Evolutionary conservation across 129 eudicot species (phyloP).

Genomic region (Scalesia atractyloides): DNA sequence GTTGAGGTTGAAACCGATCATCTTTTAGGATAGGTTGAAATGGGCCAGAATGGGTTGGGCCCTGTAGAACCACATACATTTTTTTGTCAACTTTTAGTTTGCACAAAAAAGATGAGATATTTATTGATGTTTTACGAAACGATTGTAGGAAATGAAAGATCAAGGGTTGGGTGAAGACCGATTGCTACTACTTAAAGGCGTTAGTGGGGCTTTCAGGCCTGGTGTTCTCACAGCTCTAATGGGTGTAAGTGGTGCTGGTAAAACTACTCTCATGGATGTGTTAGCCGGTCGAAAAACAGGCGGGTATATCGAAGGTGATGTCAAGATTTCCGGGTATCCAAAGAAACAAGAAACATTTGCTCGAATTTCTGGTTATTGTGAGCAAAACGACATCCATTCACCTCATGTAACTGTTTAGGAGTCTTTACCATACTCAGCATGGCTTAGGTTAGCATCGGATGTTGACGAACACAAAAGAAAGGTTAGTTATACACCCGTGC

Average conservation of each 20-base stretch:
- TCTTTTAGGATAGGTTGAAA: no score
- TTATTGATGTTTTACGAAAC: not conserved
- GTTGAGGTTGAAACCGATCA: no score
- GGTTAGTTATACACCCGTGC: conserved; percentile 1
- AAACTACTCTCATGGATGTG: conserved; percentile 88
- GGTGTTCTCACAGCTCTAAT: conserved; percentile 88
- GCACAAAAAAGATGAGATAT: no score
- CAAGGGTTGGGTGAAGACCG: conserved; percentile 55
- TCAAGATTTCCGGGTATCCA: conserved; percentile 76
- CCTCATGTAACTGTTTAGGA: conserved; percentile 79
- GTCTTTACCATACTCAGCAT: conserved; percentile 77
- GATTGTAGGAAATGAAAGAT: conserved; percentile 81
- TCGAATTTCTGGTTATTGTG: conserved; percentile 91
- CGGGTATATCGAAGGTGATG: conserved; percentile 71
- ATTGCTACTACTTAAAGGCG: conserved; percentile 71
- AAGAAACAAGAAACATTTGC: conserved; percentile 95
- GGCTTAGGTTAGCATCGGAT: conserved; percentile 85
- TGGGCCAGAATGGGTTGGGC: no score
- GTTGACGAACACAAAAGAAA: conserved; percentile 68
- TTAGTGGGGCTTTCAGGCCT: conserved; percentile 85
- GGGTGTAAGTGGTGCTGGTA: conserved; percentile 98
- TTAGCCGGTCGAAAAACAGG: conserved; percentile 89
- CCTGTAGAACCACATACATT: no score
- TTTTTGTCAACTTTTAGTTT: no score
- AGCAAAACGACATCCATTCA: conserved; percentile 90